Evolutionary conservation across 176 grass and related monocot genomes (phyloP), one percentile per base, ranked within the genome.

Genomic region (Bromus sterilis): DNA sequence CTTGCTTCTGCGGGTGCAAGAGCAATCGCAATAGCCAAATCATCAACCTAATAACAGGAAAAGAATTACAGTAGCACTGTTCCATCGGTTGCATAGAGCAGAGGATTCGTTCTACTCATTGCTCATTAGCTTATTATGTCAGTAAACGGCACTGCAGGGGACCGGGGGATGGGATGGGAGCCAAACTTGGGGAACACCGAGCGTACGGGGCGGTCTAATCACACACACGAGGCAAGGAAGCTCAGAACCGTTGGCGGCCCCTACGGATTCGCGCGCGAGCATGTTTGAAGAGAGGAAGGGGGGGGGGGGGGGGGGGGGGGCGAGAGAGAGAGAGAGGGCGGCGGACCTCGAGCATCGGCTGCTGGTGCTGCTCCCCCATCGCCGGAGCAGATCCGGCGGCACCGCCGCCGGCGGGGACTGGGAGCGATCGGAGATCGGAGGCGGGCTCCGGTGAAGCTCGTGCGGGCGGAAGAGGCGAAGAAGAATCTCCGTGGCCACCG

Each of bases 291-390:
- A 21, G 49, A 53, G 49, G 49, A 6, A 20, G 21, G 18, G 48
- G 48, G 0, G 6, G 1, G 9, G 3, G 18, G 9, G 21, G 48
- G 7, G 46, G 43, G 15, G 44, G 10, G 0, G 15, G n/a, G n/a
- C n/a, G n/a, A n/a, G n/a, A n/a, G n/a, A n/a, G n/a, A n/a, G n/a
- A 18, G 44, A 9, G 43, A 12, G 41, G 43, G 37, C 46, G 26
- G 44, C 57, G 23, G 57, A 86, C 84, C 84, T 86, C 77, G 8
- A 56, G 77, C 43, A 79, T 69, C 58, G 69, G 69, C 25, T 61
- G 84, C 77, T 64, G 81, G 59, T 2, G 62, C 56, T 48, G 39
- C 40, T 79, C 57, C 74, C 7, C 48, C 84, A 86, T 86, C 76
- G 67, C 65, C 29, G 55, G 55, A 24, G 39, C 56, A 79, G 84